phyloP scores from a whole-genome alignment of 2,329 filamentous ascomycete species.

The Leptographium galeiforme region DNA sequence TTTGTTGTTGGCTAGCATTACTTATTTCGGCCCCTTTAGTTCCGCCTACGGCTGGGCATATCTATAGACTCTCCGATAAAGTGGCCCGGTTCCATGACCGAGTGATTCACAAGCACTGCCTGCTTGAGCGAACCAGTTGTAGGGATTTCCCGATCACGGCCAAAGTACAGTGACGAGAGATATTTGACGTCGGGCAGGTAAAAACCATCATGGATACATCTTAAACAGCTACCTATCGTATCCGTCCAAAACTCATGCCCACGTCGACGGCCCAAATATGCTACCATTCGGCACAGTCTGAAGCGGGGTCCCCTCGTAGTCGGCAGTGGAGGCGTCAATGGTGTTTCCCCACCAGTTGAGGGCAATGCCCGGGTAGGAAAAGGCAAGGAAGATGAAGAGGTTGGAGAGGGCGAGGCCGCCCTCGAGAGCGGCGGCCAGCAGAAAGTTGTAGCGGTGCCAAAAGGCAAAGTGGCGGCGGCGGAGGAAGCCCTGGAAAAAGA shows the following conservation, averaged over 20 bases:
- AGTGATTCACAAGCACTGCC: no score
- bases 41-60: no score
- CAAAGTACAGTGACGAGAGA: no score
- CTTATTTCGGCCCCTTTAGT: no score
- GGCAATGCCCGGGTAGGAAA: slow-evolving; percentile 21
- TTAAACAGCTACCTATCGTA: no score
- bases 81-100: neutral
- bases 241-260: neutral
- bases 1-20: no score
- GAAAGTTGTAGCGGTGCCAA: slow-evolving; percentile 68
- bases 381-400: slow-evolving; percentile 54
- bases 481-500: slow-evolving; percentile 55
- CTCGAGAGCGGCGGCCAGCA: slow-evolving; percentile 57
- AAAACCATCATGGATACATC: no score
- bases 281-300: neutral
- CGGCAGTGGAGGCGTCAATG: neutral
- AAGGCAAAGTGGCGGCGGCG: slow-evolving; percentile 51
- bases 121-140: no score
- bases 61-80: neutral
- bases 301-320: neutral
- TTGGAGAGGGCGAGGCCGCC: slow-evolving; percentile 51
- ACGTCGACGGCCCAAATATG: neutral
- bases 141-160: no score
- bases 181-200: no score
- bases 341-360: neutral